Evolutionary conservation across 78 protist genomes (phyloP).

Genomic region (Acrasis kona): DNA sequence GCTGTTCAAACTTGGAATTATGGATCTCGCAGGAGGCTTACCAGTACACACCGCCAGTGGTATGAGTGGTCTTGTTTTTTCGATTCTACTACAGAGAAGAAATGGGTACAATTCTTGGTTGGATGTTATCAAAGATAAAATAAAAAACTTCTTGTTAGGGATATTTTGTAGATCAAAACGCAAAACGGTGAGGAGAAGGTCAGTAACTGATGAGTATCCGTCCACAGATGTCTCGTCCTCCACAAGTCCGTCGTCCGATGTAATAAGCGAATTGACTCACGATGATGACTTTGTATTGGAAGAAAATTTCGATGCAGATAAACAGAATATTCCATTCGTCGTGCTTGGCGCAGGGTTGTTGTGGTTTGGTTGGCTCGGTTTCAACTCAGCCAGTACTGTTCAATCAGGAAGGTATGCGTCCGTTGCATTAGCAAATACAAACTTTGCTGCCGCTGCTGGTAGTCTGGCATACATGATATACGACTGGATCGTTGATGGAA

Average conservation of each 20-base stretch:
- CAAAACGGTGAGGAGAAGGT: too few relatives aligned
- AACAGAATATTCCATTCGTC: slow-evolving; percentile 42
- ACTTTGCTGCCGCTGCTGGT: slow-evolving; percentile 28
- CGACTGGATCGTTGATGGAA: neutral
- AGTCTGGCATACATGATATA: neutral
- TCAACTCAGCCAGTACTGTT: slow-evolving; percentile 71
- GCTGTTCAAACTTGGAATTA: slow-evolving; percentile 33
- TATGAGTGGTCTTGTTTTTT: slow-evolving; percentile 52
- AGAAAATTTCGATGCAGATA: too few relatives aligned
- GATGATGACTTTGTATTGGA: too few relatives aligned
- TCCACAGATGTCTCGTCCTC: too few relatives aligned
- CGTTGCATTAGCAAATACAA: slow-evolving; percentile 49
- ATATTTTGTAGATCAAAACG: too few relatives aligned
- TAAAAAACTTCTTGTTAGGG: too few relatives aligned
- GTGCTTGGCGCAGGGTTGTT: slow-evolving; percentile 59
- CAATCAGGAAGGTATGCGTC: slow-evolving; percentile 38
- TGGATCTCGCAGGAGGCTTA: slow-evolving; percentile 83
- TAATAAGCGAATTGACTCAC: too few relatives aligned
- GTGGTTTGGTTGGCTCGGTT: slow-evolving; percentile 86
- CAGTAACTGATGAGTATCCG: neutral
- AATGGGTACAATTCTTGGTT: neutral
- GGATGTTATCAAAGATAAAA: neutral
- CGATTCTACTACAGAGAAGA: slow-evolving; percentile 12
- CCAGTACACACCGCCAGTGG: slow-evolving; percentile 80
- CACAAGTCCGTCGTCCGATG: too few relatives aligned